Conservation (phyloP, 345 rosid genomes). For the Heritiera fomes region DNA sequence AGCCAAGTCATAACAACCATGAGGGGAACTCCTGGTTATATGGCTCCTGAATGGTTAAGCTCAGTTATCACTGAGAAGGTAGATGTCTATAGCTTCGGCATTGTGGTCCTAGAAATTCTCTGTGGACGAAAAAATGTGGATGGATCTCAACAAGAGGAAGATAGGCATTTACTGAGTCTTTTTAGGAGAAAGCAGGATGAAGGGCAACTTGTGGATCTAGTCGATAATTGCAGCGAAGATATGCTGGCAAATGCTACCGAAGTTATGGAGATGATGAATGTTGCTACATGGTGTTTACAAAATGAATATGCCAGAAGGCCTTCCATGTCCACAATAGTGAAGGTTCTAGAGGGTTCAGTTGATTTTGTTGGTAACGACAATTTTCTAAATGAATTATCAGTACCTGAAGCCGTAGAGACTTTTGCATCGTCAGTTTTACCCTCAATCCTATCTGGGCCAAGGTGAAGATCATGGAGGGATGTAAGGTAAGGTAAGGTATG, state of each 20-base stretch:
- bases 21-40: slow-evolving; percentile 28
- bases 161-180: slow-evolving; percentile 27
- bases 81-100: slow-evolving; percentile 38
- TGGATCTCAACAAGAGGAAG: slow-evolving; percentile 22
- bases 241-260: slow-evolving; percentile 25
- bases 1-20: slow-evolving; percentile 1
- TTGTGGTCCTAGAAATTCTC: slow-evolving; percentile 33
- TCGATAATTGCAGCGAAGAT: background rate
- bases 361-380: background rate
- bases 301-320: slow-evolving; percentile 30
- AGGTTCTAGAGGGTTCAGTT: background rate
- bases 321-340: slow-evolving; percentile 27
- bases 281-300: slow-evolving; percentile 40
- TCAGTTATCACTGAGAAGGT: slow-evolving; percentile 26
- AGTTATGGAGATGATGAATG: slow-evolving; percentile 31
- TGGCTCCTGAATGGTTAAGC: slow-evolving; percentile 15
- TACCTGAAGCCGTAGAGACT: background rate
- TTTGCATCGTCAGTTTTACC: background rate
- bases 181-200: slow-evolving; percentile 20
- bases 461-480: background rate
- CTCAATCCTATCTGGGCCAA: background rate
- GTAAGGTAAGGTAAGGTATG: background rate
- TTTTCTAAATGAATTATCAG: background rate
- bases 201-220: slow-evolving; percentile 11
- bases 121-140: slow-evolving; percentile 28